Base-by-base conservation (phyloP, 2,329 filamentous ascomycete genomes). In the Diplodia sapinea region DNA sequence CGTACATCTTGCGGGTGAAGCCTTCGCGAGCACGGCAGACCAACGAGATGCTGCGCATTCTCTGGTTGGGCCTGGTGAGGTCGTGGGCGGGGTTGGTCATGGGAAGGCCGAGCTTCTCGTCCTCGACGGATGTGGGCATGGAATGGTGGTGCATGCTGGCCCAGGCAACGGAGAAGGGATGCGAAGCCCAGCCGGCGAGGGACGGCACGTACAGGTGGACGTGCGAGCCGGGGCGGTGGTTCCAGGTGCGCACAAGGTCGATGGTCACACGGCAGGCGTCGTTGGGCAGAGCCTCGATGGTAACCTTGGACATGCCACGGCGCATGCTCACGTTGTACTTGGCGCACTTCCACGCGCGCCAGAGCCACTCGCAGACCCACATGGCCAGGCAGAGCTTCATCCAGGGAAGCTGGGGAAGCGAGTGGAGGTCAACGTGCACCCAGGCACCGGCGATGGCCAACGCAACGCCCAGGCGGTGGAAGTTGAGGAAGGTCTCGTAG, bases 401-500 rank as follows among this genome's bases (percentile, higher is more conserved):
- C 84, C 91, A 96, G 1, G 88, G 84, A 55, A 91, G 82, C 75
- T 94, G 91, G 3, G 90, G 82, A 9, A 93, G 81, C 4, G 83
- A 79, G 33, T 92, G 87, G 11, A 91, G 82, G 54, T 87, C 83
- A 73, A 92, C 88, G 81, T 98, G 95, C 47, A 94, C 82, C 86
- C 89, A 95, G 9, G 94, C 88, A 73, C 89, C 89, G 67, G 87
- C 83, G 62, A 97, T 86, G 57, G 84, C 82, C 65, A 92, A 75
- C 43, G 90, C 78, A 49, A 89, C 93, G 62, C 96, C 81, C 47
- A 91, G 78, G 72, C 96, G 93, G 80, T 98, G 95, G 36, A 90
- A 80, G 76, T 91, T 92, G 73, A 98, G 86, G 81, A 99, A 99
- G 0, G 93, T 96, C 81, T 99, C 95, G 82, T 99, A 99, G 77